Conservation (phyloP, 179 eudicot species). For the Dionaea muscipula region DNA sequence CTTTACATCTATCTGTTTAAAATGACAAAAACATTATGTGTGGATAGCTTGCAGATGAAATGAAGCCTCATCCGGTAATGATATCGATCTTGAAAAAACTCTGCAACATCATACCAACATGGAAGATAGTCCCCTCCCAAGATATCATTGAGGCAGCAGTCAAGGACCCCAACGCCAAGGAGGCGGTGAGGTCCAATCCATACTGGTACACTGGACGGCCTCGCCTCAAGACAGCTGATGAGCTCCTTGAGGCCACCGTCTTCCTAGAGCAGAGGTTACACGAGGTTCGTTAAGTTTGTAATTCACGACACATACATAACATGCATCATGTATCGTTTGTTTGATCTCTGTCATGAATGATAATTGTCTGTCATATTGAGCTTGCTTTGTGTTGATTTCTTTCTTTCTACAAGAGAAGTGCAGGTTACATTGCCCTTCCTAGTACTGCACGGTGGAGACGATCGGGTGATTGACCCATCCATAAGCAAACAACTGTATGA, state of each 20-base stretch:
- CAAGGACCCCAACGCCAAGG: conserved; percentile 49
- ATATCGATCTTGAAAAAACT: conserved; percentile 30
- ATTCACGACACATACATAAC: too few species aligned
- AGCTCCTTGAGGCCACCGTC: conserved; percentile 36
- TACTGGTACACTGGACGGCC: conserved; percentile 75
- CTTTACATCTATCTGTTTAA: not conserved
- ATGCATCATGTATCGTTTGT: too few species aligned
- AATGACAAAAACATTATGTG: not conserved
- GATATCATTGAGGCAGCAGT: conserved; percentile 67
- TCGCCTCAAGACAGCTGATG: conserved; percentile 51
- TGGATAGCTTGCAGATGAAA: conserved; percentile 53
- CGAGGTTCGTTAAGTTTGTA: conserved; percentile 31
- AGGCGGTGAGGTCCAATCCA: conserved; percentile 66
- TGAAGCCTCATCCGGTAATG: conserved; percentile 51
- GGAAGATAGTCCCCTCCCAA: conserved; percentile 60
- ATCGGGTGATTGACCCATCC: conserved; percentile 65
- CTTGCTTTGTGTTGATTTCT: too few species aligned
- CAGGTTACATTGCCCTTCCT: conserved; percentile 68
- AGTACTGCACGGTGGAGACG: conserved; percentile 66
- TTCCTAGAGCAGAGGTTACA: conserved; percentile 51
- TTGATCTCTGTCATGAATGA: too few species aligned
- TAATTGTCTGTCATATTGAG: too few species aligned
- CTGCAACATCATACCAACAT: conserved; percentile 43
- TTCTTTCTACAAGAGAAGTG: too few species aligned
- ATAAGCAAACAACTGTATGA: conserved; percentile 60